Evolutionary conservation across 805 yeast genomes (phyloP).

Genomic region (Komagataella kurtzmanii): DNA sequence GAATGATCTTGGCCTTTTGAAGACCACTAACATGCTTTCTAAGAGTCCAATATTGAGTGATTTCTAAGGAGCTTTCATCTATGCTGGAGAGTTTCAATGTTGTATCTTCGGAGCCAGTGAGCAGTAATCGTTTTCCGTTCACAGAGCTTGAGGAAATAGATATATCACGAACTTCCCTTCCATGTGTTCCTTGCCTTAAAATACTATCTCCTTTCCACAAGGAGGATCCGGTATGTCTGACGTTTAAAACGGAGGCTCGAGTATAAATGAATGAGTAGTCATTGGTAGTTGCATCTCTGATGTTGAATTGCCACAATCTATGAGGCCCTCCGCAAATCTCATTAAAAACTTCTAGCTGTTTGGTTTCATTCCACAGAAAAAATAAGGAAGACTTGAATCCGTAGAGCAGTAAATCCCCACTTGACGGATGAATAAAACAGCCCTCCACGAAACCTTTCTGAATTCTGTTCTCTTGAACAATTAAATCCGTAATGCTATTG

Average conservation of each 20-base stretch:
- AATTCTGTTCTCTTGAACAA: constrained; percentile 36
- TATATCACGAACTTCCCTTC: constrained; percentile 78
- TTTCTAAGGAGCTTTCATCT: constrained; percentile 20
- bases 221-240: constrained; percentile 18
- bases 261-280: constrained; percentile 41
- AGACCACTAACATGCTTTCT: constrained; percentile 84
- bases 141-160: constrained; percentile 31
- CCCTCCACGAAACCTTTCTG: constrained; percentile 80
- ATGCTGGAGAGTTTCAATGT: constrained; percentile 46
- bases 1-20: constrained; percentile 57
- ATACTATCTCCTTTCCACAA: constrained; percentile 9
- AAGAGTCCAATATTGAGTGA: constrained; percentile 43
- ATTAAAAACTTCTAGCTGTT: constrained; percentile 53
- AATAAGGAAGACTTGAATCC: constrained; percentile 79
- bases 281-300: constrained; percentile 7
- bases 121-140: constrained; percentile 23
- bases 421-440: constrained; percentile 24
- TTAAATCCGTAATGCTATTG: constrained; percentile 1
- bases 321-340: constrained; percentile 88
- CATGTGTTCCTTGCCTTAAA: constrained; percentile 64
- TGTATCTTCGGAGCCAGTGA: constrained; percentile 87
- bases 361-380: constrained; percentile 71
- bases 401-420: constrained; percentile 42
- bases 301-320: constrained; percentile 47
- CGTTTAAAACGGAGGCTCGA: constrained; percentile 34